Base-by-base conservation (phyloP, 306 rosid genomes). In the Citrullus colocynthis region DNA sequence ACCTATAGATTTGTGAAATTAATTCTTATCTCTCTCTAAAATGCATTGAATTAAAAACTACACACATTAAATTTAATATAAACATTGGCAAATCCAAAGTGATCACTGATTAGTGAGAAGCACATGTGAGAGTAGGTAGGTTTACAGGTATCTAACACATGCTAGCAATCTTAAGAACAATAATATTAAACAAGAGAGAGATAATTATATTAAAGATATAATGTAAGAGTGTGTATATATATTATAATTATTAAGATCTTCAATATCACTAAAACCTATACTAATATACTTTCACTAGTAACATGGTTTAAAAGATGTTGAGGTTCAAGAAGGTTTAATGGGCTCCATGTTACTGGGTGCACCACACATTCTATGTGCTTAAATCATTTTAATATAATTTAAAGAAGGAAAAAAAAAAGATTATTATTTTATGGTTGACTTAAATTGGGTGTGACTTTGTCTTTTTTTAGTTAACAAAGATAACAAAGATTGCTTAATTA, bases 321-420 rank as follows among this genome's bases (percentile, higher is more conserved):
- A 78, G 83, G 78, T 44, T 76, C 45, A 71, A 73, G 80, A 74
- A 72, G 8, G n/a, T 39, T 56, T 78, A 83, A 84, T 81, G 92
- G 87, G 82, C 67, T 75, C 87, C 91, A 89, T 87, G 98, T 84
- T 87, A 57, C 80, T 86, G 82, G 76, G 74, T 54, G 64, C 34
- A 78, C 55, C 67, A 17, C 75, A 77, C 78, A 79, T 17, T 75
- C 10, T 76, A 49, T n/a, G 77, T 12, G 59, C 49, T 51, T 48
- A 6, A 69, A 55, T 36, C 14, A 74, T 52, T 16, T 74, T 55
- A 9, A 15, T 14, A 51, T 51, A 49, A 9, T 32, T 74, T 17
- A 49, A 73, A 41, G 41, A 21, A 65, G 36, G 36, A 32, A 32
- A 57, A 20, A 6, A 60, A 45, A 18, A 49, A 57, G 75, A 10